Evolutionary conservation across 2,329 filamentous ascomycete genomes (phyloP), one percentile per base, ranked within the genome.

Genomic region (Thielaviopsis ethacetica): DNA sequence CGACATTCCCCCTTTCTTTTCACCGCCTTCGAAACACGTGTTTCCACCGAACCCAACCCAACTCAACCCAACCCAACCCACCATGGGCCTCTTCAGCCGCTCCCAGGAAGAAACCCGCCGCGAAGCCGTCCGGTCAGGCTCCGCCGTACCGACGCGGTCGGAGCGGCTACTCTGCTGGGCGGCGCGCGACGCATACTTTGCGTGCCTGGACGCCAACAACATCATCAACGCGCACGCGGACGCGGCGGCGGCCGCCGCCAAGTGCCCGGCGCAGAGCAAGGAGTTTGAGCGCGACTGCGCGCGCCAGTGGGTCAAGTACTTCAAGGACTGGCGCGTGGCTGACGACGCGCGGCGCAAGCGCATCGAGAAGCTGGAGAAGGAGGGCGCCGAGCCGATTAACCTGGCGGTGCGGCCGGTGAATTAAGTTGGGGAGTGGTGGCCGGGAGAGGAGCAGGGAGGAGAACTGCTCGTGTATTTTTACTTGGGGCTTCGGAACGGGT

Each of bases 281-380:
- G 79, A 76, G 60, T 95, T 97, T 67, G 89, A 95, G 72, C 78
- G 79, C 65, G 87, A 91, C 68, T 98, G 93, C 71, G 89, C 90
- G 19, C 79, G 77, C 61, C 91, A 90, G 68, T 98, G 93, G 93
- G 93, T 96, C 62, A 89, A 90, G 72, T 97, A 98, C 72, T 98
- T 98, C 74, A 96, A 97, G 76, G 91, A 96, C 72, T 86, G 90
- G 73, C 80, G 93, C 66, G 88, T 97, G 41, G 91, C 94, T 73
- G 93, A 98, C 65, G 80, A 87, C 67, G 87, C 95, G 66, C 89
- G 91, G 72, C 85, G 87, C 67, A 77, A 84, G 72, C 86, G 88
- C 24, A 75, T 95, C 63, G 84, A 86, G 66, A 81, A 82, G 68
- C 80, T 95, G 65, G 78, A 85, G 68, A 78, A 77, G 53, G 85